These are phyloP conservation scores for Melastoma candidum DNA, from an alignment of 441 rosid species.

Conservation along the genomic window DNA sequence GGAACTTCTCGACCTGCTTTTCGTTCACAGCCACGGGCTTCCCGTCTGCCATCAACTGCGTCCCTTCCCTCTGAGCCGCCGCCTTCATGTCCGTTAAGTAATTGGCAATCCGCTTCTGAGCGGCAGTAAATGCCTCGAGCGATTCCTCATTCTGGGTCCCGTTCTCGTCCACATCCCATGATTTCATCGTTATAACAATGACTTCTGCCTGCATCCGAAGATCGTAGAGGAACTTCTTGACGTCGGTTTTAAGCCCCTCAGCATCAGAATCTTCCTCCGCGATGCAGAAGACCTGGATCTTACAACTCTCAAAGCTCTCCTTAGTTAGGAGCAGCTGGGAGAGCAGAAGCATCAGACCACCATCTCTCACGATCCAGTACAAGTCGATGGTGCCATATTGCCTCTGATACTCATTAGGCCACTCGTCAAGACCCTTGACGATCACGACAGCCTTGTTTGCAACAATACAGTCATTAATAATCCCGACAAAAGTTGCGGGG, in stretches of 20 bases:
- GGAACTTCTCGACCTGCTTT: constrained; percentile 91
- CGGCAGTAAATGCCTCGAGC: constrained; percentile 69
- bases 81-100: constrained; percentile 65
- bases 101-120: constrained; percentile 57
- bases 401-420: constrained; percentile 97
- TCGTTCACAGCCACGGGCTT: constrained; percentile 69
- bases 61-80: constrained; percentile 29
- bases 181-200: constrained; percentile 79
- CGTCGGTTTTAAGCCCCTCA: constrained; percentile 85
- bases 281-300: constrained; percentile 96
- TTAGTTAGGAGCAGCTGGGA: constrained; percentile 97
- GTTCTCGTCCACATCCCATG: constrained; percentile 76
- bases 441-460: constrained; percentile 99
- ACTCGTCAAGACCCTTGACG: constrained; percentile 95
- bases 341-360: constrained; percentile 97
- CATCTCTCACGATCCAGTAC: constrained; percentile 97
- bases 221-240: constrained; percentile 90
- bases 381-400: constrained; percentile 95
- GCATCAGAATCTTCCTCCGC: constrained; percentile 98
- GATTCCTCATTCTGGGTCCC: constrained; percentile 69
- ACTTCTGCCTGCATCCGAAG: constrained; percentile 99
- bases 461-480: constrained; percentile 91
- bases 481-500: constrained; percentile 82
- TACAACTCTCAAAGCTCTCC: constrained; percentile 97
- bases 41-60: constrained; percentile 55